Base-by-base conservation (phyloP, 1,139 yeast species). In the Protomyces inouyei region DNA sequence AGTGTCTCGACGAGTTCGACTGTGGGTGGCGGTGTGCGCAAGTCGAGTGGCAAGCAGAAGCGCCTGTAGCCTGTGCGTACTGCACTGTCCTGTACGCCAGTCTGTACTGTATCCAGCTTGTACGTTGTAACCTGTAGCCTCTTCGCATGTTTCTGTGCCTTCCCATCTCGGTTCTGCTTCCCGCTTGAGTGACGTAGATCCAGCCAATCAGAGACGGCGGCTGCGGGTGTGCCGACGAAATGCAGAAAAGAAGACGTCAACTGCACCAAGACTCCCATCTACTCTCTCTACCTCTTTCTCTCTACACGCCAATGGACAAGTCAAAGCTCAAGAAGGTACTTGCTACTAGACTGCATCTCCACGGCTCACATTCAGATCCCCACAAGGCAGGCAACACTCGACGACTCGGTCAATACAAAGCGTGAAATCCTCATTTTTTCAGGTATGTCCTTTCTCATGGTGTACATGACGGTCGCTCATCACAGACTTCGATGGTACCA, bases 401-500 rank as follows among this genome's bases (percentile, higher is more conserved):
- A 59, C 23, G 63, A 59, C 32, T 51, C 53, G 43, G 63, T 59
- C 37, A 45, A 54, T 40, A 60, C 61, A 32, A 61, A 64, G 64
- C 65, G 66, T 25, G 70, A 69, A 51, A 69, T 76, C 64, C 77
- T 77, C 56, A 74, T 76, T 66, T 76, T 76, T 67, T 74, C 76
- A 9, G 71, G 70, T 69, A 65, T 23, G 67, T 61, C 28, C 56
- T 10, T 43, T 9, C 25, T 43, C 2, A 6, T 6, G 16, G 55
- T n/a, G 9, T 21, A 0, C 1, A 53, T 55, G 35, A 28, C 5
- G 32, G 32, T 28, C 8, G 40, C 16, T 43, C 6, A 51, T 12
- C 9, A 18, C 67, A 68, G 81, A 78, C 70, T 78, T 78, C 68
- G 81, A 78, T 70, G 81, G 81, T 38, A 78, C 81, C 52, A 78